Evolutionary conservation across 768 basidiomycete species (phyloP), one percentile per base, ranked within the genome.

Genomic region (Auriculariales sp.): DNA sequence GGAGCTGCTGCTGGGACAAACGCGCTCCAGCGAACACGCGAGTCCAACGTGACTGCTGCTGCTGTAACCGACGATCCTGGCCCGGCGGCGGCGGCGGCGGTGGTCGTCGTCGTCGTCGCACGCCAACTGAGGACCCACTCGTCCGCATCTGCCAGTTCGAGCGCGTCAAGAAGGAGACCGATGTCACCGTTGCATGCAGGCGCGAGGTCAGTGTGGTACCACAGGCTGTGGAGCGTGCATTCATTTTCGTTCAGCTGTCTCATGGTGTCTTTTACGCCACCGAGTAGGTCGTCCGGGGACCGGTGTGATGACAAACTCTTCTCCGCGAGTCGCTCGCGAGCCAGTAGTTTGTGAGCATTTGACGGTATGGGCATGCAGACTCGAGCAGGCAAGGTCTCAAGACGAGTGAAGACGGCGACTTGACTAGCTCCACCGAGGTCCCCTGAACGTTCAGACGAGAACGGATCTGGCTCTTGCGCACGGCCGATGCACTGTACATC

Each of bases 381-480:
- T 49, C 31, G 17, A 46, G 15, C 53, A 29, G 27, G n/a, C 51
- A n/a, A n/a, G n/a, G n/a, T n/a, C n/a, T n/a, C 32, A 15, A 19
- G 39, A 25, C 66, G 54, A 39, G 61, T 70, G 58, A 91, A 91
- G 3, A 66, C 61, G 2, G 81, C 87, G 0, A 79, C 78, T 28
- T 79, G 78, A 14, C 73, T 76, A 10, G 87, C 88, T 15, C 75
- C 79, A 1, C 79, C 79, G 3, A 81, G 64, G 34, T 70, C 66
- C 4, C 68, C n/a, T n/a, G n/a, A n/a, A n/a, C n/a, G 69, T 53
- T 85, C 82, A 31, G 87, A 67, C n/a, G 73, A 80, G 78, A 81
- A 89, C 24, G 74, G 73, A 60, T 91, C 89, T 7, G 61, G 58
- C 47, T 84, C 76, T 22, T 65, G 47, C 3, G 83, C 64, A 3